phyloP scores from a whole-genome alignment of 129 eudicot species.

The Smallanthus sonchifolius region DNA sequence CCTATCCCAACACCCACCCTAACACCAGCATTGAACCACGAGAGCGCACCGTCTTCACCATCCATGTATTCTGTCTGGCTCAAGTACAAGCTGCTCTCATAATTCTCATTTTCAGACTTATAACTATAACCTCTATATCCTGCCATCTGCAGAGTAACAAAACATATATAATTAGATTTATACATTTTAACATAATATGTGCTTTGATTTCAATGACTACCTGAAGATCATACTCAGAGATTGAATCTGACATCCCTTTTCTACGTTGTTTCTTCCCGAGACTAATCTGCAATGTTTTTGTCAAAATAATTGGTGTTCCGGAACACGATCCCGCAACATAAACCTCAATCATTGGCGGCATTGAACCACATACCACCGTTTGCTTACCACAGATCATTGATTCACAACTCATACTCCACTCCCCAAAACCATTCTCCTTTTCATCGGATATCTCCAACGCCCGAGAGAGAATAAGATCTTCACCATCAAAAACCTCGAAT shows the following conservation, averaged over 20 bases:
- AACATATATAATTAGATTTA: not conserved
- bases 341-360: constrained; percentile 65
- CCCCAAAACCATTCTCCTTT: constrained; percentile 13
- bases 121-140: constrained; percentile 47
- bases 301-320: constrained; percentile 66
- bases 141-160: constrained; percentile 34
- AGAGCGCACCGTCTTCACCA: constrained; percentile 73
- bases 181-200: not conserved
- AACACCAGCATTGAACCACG: constrained; percentile 86
- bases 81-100: constrained; percentile 45
- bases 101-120: constrained; percentile 37
- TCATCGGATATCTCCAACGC: constrained; percentile 28
- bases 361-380: constrained; percentile 37
- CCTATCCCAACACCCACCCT: constrained; percentile 87
- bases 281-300: constrained; percentile 51
- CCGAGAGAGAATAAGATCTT: constrained; percentile 55
- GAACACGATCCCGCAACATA: constrained; percentile 61
- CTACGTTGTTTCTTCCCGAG: too few species aligned
- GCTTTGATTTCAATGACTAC: constrained; percentile 19
- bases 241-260: too few species aligned
- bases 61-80: constrained; percentile 52
- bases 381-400: constrained; percentile 42
- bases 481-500: constrained; percentile 58
- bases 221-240: constrained; percentile 42
- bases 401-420: constrained; percentile 64